Evolutionary conservation across 352 stramenopile species (phyloP), one percentile per base, ranked within the genome.

Genomic region (Phytophthora pluvialis): DNA sequence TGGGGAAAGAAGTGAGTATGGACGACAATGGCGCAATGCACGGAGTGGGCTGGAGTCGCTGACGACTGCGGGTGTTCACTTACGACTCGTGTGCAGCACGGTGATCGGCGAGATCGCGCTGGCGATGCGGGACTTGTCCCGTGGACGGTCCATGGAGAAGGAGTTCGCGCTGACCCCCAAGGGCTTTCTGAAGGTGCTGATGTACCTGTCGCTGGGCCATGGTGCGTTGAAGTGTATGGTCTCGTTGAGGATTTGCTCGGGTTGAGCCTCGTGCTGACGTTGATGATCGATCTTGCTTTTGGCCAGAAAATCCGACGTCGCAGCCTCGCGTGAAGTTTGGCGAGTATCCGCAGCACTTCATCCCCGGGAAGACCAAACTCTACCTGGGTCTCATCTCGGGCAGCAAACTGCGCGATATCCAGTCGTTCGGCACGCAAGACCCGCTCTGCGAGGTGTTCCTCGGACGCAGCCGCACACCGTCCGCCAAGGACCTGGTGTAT

Each of bases 361-460:
- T 93, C 55, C 69, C 83, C 16, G 80, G 80, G 29, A 89, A 85
- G 54, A 81, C 81, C 10, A 93, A 93, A 67, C 70, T 93, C 6
- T 85, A 87, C 43, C 28, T 93, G 10, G 73, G 77, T n/a, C 56
- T 93, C 18, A 72, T 91, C 40, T 83, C 80, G 11, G 84, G 81
- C 13, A 83, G 86, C 45, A 93, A 93, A 63, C 70, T 93, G 55
- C 84, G 84, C 32, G 73, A 90, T 53, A 86, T 90, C 51, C 84
- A 93, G 65, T 75, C 84, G 12, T 90, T 93, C 39, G 84, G 84
- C 26, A 93, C 82, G 39, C 84, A 93, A 50, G 84, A 93, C 49
- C 84, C 84, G 28, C 81, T 76, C 64, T 93, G 84, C 36, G 75
- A 93, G 56, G 84, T 91, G 32, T 93, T 80, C 48, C 29, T 93